Conservation (phyloP, 805 yeast species). For the Saccharomycopsis vini region DNA sequence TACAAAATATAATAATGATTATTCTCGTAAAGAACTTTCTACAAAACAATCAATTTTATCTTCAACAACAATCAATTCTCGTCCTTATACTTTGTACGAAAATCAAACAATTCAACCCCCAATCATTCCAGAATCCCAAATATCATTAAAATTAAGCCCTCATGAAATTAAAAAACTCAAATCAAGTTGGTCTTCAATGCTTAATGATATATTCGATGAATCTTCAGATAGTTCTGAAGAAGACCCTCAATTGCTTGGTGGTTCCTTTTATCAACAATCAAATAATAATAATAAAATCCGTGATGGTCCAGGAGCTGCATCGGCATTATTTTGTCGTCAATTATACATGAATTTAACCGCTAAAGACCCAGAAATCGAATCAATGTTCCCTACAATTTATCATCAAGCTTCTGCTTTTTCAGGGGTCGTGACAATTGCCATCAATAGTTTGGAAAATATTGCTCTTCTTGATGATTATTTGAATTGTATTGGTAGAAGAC, state of each 20-base stretch:
- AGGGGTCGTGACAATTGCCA: conserved; percentile 49
- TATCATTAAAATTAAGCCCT: neutral
- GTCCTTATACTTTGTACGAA: no score
- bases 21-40: no score
- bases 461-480: conserved; percentile 41
- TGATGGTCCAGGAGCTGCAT: conserved; percentile 15
- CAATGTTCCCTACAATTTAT: conserved; percentile 44
- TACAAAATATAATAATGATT: no score
- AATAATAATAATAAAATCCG: neutral
- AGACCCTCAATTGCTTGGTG: no score
- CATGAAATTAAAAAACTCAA: conserved; percentile 21
- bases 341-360: conserved; percentile 45
- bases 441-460: conserved; percentile 45
- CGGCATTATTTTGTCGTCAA: conserved; percentile 47
- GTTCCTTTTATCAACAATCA: conserved; percentile 9
- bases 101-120: no score
- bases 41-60: no score
- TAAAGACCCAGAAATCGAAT: conserved; percentile 39
- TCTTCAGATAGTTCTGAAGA: neutral
- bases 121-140: no score
- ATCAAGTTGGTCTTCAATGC: conserved; percentile 32
- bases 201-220: conserved; percentile 24
- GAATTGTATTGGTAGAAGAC: conserved; percentile 45
- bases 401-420: conserved; percentile 60
- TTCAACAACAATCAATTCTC: no score